Evolutionary conservation across 805 yeast genomes (phyloP), one percentile per base, ranked within the genome.

Genomic region (Candida dajiaensis): DNA sequence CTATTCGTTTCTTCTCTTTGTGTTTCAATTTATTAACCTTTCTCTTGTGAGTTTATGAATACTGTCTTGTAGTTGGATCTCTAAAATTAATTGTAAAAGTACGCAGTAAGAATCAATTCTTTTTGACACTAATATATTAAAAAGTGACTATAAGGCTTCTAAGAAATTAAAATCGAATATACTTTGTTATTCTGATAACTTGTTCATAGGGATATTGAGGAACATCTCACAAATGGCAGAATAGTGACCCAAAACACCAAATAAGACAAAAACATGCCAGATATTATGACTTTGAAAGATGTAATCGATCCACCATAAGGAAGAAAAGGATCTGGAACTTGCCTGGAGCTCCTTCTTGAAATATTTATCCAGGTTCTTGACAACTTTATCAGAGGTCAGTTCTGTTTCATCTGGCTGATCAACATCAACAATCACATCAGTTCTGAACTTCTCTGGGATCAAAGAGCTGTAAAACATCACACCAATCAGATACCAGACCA

Each of bases 221-320:
- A 82, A 82, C 85, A 90, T 83, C 47, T 78, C 81, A 50, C 88
- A 69, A 35, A 89, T 70, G 13, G 95, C 92, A 46, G 72, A 71
- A 65, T 90, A 94, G 65, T 92, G 98, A 28, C 95, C 95, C 38
- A 85, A 65, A n/a, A 89, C 81, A 3, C 99, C 99, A 22, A 85
- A 73, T 16, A 94, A 76, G 26, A 94, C 99, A 61, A 85, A 88
- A 12, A 89, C 63, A 67, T 92, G 99, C 99, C 99, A 92, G 26
- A 92, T 71, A 58, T 89, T 90, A 65, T 92, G 99, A 33, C 96
- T 87, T 38, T 80, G 76, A 45, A 82, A 71, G 23, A 77, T 63
- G 62, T 84, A 85, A 56, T 86, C 94, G 15, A 82, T 82, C 92
- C 97, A 89, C 92, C 85, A 92, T 19, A 85, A 62, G 1, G 89